Conservation (phyloP, 768 basidiomycete genomes). For the Roridomyces roridus region DNA sequence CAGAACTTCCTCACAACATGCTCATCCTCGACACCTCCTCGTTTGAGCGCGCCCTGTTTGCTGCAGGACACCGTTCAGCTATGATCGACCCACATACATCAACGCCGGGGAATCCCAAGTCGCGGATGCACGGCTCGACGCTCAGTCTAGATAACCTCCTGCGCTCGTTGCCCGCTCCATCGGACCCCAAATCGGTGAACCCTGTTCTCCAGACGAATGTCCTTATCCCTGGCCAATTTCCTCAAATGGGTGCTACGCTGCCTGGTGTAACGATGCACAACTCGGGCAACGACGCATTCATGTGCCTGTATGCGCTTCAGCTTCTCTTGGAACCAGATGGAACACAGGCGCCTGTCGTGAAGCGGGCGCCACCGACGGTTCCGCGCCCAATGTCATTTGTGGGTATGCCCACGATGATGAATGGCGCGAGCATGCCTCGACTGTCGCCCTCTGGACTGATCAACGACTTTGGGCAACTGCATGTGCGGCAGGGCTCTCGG, state of each 20-base stretch:
- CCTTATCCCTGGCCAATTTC: conserved; percentile 15
- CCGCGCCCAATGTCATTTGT: conserved; percentile 9
- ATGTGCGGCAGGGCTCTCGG: conserved; percentile 6
- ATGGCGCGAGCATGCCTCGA: background rate
- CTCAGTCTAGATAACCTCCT: conserved; percentile 71
- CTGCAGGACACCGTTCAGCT: conserved; percentile 57
- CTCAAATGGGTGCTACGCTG: conserved; percentile 23
- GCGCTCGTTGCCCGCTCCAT: conserved; percentile 56
- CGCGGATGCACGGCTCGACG: conserved; percentile 56
- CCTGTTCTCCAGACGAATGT: conserved; percentile 17
- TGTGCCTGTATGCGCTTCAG: conserved; percentile 72
- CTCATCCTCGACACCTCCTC: conserved; percentile 69
- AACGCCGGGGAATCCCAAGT: conserved; percentile 39
- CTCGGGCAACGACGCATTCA: conserved; percentile 82
- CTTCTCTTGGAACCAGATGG: conserved; percentile 64
- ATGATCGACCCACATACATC: conserved; percentile 66
- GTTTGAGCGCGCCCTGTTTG: conserved; percentile 70
- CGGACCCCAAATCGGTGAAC: conserved; percentile 20
- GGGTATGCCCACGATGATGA: background rate
- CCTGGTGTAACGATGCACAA: conserved; percentile 63
- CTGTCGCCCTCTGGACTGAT: conserved; percentile 8
- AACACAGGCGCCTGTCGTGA: conserved; percentile 39
- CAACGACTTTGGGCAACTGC: conserved; percentile 21
- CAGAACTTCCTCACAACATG: conserved; percentile 78
- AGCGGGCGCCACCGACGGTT: conserved; percentile 27